Base-by-base conservation (phyloP, 192 early-diverging fungal species). In the Umbelopsis ramanniana region DNA sequence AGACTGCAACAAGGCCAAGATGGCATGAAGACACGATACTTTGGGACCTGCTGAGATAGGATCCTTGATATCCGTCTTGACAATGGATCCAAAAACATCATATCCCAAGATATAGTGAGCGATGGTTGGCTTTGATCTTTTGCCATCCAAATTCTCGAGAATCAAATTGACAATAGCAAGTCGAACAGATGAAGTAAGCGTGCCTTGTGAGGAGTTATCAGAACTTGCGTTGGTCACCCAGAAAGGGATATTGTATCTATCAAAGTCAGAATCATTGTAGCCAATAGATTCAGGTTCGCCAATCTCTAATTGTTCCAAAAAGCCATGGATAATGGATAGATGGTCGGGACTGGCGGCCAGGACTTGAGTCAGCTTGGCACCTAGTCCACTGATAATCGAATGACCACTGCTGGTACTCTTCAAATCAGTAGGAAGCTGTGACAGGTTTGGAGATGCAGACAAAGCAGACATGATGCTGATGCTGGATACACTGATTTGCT, bases 61-160 rank as follows among this genome's bases (percentile, higher is more conserved):
- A 45, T 87, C 83, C 9, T 69, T 54, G 23, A 83, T 75, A 3
- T 83, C 77, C 7, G 33, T 52, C 15, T 52, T 21, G 46, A 23
- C 29, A 46, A 40, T 48, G 8, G 83, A 79, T 1, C 83, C 81
- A 11, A 74, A 70, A 23, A 87, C 70, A 72, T 91, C 82, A 70
- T 90, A 97, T 2, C 97, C 97, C 4, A 99, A 84, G 53, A 99
- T 81, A 66, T 93, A 98, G 77, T 98, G 96, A 17, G 95, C 88
- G 52, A 98, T 81, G 0, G 89, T 93, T 0, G 95, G 93, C 15
- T 86, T 81, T 6, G 85, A 81, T 67, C 82, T 81, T 7, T 79
- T 68, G 1, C 80, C 76, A 8, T 77, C 71, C 10, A 94, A 66
- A 77, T 96, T 98, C 19, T 87, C 86, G 15, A 97, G 75, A 47